A percentile compares a stretch with the other conserved stretches of the same genome.
phyloP scores from a whole-genome alignment of 805 yeast genomes.

The Priceomyces carsonii region DNA sequence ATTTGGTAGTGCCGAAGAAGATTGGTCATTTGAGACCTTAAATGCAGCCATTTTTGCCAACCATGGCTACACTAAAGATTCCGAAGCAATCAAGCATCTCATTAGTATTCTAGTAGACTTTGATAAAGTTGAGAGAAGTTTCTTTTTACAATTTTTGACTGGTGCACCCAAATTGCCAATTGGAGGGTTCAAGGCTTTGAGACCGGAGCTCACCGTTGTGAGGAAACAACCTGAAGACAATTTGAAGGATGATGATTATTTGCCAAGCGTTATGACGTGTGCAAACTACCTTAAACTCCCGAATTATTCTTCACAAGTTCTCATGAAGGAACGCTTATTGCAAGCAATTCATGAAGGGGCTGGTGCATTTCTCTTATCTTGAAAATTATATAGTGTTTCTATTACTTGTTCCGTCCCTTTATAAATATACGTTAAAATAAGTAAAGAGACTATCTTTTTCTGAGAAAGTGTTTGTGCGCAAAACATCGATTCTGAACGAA shows the following conservation, averaged over 20 bases:
- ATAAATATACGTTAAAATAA: too few species aligned
- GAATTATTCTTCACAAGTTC: conserved; percentile 62
- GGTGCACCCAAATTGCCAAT: conserved; percentile 92
- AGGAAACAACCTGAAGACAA: conserved; percentile 77
- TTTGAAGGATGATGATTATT: conserved; percentile 66
- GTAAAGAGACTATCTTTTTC: too few species aligned
- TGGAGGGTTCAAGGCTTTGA: conserved; percentile 85
- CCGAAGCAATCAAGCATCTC: conserved; percentile 59
- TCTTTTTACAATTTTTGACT: conserved; percentile 82
- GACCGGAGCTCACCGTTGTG: conserved; percentile 86
- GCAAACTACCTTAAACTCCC: conserved; percentile 93
- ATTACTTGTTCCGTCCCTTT: too few species aligned
- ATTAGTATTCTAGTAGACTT: conserved; percentile 64
- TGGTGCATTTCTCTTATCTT: conserved; percentile 78
- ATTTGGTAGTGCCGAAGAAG: conserved; percentile 81
- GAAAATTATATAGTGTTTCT: conserved; percentile 1
- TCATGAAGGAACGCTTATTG: conserved; percentile 57
- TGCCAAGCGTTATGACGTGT: conserved; percentile 98
- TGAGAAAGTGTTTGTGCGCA: too few species aligned
- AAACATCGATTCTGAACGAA: too few species aligned
- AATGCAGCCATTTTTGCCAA: conserved; percentile 70
- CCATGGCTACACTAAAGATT: conserved; percentile 82
- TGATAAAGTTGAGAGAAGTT: conserved; percentile 55
- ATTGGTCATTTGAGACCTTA: conserved; percentile 75
- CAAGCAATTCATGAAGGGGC: conserved; percentile 88